A percentile compares a stretch with the other conserved stretches of the same genome.
These are phyloP conservation scores for Jacaranda copaia DNA, from an alignment of 257 asterid species.

Conservation along the genomic window DNA sequence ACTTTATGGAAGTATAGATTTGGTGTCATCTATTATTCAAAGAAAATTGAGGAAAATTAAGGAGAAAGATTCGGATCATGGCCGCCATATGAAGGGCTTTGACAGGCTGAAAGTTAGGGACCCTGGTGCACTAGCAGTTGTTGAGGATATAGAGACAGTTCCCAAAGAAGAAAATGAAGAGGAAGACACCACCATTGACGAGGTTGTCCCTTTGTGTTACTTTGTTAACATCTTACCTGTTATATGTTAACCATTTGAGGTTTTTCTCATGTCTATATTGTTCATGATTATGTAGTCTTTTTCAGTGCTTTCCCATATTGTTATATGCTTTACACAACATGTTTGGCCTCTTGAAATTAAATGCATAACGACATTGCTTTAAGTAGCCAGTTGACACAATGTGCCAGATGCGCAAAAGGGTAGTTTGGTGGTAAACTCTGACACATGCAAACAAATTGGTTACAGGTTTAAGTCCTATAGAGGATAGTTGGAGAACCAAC, in stretches of 20 bases:
- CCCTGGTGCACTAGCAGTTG: constrained; percentile 40
- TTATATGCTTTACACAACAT: too few species aligned
- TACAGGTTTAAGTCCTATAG: too few species aligned
- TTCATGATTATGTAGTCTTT: neutral
- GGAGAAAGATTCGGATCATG: constrained; percentile 95
- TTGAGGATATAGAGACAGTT: constrained; percentile 50
- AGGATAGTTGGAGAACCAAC: too few species aligned
- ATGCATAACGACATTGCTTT: too few species aligned
- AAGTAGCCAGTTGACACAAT: too few species aligned
- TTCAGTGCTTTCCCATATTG: too few species aligned
- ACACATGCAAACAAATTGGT: too few species aligned
- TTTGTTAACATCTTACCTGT: constrained; percentile 1
- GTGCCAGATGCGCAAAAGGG: too few species aligned
- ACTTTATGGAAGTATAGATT: constrained; percentile 79
- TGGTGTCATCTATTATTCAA: constrained; percentile 83
- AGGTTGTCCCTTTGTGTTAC: constrained; percentile 51
- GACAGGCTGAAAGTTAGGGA: constrained; percentile 74
- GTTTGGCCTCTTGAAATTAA: too few species aligned
- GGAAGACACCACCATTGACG: constrained; percentile 50
- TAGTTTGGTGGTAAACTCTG: too few species aligned
- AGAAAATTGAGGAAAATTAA: constrained; percentile 93
- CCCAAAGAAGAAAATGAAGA: constrained; percentile 50
- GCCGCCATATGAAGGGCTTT: constrained; percentile 92
- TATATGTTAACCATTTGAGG: neutral
- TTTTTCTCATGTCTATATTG: neutral